These are phyloP conservation scores for Orbilia blumenaviensis DNA, from an alignment of 2,329 filamentous ascomycete species.

Conservation along the genomic window DNA sequence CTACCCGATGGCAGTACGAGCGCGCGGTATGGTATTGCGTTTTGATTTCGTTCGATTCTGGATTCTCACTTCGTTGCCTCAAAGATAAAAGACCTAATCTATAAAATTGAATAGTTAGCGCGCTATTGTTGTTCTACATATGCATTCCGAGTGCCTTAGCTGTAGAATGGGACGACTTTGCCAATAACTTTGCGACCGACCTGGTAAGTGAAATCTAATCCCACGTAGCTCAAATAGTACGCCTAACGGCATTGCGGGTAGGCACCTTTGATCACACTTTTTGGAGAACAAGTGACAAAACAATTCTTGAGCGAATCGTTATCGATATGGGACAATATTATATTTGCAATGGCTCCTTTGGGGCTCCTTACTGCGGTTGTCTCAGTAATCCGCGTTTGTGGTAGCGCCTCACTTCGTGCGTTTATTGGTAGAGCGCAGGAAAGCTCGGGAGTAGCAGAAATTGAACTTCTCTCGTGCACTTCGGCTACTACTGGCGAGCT, in stretches of 20 bases:
- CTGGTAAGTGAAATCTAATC: neutral
- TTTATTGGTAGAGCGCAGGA: constrained; percentile 60
- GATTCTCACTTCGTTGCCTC: too few species aligned
- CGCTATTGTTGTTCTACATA: neutral
- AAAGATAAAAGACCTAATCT: neutral
- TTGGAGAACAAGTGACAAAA: constrained; percentile 59
- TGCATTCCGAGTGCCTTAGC: neutral
- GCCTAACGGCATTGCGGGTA: neutral
- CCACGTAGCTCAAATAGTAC: neutral
- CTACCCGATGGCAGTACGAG: too few species aligned
- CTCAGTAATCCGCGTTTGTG: constrained; percentile 59
- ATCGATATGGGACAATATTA: constrained; percentile 44
- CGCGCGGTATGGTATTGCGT: too few species aligned
- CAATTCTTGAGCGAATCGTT: constrained; percentile 59
- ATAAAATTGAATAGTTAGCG: neutral
- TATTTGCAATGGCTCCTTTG: constrained; percentile 54
- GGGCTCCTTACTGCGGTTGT: constrained; percentile 62
- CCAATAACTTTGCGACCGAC: constrained; percentile 27
- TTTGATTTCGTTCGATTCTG: too few species aligned
- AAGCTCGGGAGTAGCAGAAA: neutral
- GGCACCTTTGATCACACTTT: constrained; percentile 56
- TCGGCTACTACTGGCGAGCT: neutral
- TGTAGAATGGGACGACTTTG: constrained; percentile 25
- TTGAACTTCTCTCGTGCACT: constrained; percentile 11
- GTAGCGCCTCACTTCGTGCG: constrained; percentile 57